Conservation (phyloP, 495 filamentous ascomycete genomes). For the Penicillium goetzii region DNA sequence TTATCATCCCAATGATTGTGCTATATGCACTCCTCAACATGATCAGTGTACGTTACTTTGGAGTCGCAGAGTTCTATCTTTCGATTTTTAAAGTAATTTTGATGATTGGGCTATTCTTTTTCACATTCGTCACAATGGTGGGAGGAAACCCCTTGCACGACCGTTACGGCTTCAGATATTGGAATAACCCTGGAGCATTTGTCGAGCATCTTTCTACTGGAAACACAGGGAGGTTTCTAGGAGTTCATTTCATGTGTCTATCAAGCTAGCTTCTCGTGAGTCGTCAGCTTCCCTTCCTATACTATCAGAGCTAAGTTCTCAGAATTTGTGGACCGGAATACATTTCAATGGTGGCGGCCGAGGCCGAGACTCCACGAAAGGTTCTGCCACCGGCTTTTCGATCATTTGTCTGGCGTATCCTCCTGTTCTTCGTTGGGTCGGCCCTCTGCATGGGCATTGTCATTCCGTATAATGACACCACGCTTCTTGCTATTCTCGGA, state of each 20-base stretch:
- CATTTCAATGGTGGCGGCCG: slow-evolving; percentile 75
- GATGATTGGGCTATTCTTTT: slow-evolving; percentile 57
- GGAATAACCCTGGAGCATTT: slow-evolving; percentile 33
- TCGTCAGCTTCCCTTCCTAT: slow-evolving; percentile 23
- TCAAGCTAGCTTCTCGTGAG: slow-evolving; percentile 56
- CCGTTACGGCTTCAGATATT: slow-evolving; percentile 72
- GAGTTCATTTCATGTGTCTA: slow-evolving; percentile 65
- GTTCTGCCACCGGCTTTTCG: slow-evolving; percentile 61
- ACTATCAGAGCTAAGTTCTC: neutral
- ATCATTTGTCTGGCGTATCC: slow-evolving; percentile 70
- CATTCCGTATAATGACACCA: slow-evolving; percentile 58
- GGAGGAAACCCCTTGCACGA: slow-evolving; percentile 71
- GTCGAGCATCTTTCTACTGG: slow-evolving; percentile 59
- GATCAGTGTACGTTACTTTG: slow-evolving; percentile 66
- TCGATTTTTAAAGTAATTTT: slow-evolving; percentile 69
- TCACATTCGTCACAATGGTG: slow-evolving; percentile 61
- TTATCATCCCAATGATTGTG: slow-evolving; percentile 52
- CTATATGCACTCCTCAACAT: slow-evolving; percentile 38
- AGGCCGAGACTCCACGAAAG: slow-evolving; percentile 67
- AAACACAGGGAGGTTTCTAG: slow-evolving; percentile 66
- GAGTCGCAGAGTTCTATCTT: slow-evolving; percentile 69
- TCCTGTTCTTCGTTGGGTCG: slow-evolving; percentile 71
- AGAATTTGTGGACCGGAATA: slow-evolving; percentile 66
- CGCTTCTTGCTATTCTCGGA: slow-evolving; percentile 11
- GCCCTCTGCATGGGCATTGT: slow-evolving; percentile 68